These are phyloP conservation scores for Pleodorina starrii DNA, from an alignment of 139 green algal species.

Conservation along the genomic window DNA sequence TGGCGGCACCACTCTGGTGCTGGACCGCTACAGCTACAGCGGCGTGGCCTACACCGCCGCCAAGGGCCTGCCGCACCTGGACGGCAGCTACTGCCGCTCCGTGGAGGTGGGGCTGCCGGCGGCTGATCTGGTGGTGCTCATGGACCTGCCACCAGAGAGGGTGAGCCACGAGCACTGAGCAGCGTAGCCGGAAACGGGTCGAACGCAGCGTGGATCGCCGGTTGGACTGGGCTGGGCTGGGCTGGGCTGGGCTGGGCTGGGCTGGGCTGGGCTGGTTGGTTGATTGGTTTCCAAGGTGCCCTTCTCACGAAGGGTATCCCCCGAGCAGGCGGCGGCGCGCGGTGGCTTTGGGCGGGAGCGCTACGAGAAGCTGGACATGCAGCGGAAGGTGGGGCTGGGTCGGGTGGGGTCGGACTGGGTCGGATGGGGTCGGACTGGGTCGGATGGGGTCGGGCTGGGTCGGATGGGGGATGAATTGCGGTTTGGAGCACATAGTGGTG, in stretches of 20 bases:
- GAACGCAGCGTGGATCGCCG: no score
- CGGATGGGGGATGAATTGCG: no score
- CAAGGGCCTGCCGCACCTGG: constrained; percentile 72
- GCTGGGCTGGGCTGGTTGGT: no score
- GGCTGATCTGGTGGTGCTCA: constrained; percentile 90
- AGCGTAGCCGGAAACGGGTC: no score
- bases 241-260: no score
- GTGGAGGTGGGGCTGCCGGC: constrained; percentile 79
- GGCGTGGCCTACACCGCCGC: constrained; percentile 94
- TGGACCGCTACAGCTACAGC: constrained; percentile 94
- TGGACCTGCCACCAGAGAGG: constrained; percentile 81
- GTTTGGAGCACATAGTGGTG: neutral
- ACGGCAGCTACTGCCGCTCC: constrained; percentile 68
- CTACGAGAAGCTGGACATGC: constrained; percentile 87
- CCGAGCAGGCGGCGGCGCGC: constrained; percentile 70
- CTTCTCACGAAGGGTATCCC: no score
- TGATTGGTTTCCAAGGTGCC: no score
- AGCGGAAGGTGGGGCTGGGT: constrained; percentile 62
- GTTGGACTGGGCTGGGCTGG: no score
- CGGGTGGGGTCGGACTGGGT: no score
- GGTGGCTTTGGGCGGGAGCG: constrained; percentile 92
- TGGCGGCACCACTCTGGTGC: constrained; percentile 88
- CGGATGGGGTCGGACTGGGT: no score
- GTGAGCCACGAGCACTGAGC: no score
- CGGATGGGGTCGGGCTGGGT: no score